These are phyloP conservation scores for Polytrichum commune DNA, from an alignment of 225 moss, liverwort and hornwort species.

Conservation along the genomic window DNA sequence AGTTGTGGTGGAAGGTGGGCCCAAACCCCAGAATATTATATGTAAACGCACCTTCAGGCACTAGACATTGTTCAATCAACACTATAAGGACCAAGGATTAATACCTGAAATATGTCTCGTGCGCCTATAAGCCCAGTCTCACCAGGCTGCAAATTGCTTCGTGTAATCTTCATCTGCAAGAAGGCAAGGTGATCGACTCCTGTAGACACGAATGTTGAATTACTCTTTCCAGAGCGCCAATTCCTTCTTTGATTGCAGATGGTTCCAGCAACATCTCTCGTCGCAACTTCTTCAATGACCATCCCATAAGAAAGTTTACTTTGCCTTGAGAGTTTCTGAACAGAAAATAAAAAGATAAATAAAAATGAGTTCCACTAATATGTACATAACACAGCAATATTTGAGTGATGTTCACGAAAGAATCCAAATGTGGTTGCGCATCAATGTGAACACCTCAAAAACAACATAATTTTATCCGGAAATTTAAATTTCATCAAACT, in stretches of 20 bases:
- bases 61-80: too few relatives aligned
- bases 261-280: conserved; percentile 49
- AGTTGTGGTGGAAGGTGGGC: too few relatives aligned
- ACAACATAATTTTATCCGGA: too few relatives aligned
- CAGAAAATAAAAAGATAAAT: neutral
- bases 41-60: too few relatives aligned
- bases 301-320: conserved; percentile 58
- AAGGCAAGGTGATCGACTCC: conserved; percentile 61
- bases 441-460: too few relatives aligned
- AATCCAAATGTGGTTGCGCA: too few relatives aligned
- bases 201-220: neutral
- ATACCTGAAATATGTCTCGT: conserved; percentile 61
- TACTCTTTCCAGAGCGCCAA: neutral
- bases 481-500: too few relatives aligned
- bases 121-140: conserved; percentile 51
- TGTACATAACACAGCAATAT: too few relatives aligned
- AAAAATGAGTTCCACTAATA: neutral
- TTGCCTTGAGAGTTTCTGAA: conserved; percentile 57
- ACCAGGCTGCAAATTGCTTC: conserved; percentile 45
- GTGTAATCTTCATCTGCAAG: conserved; percentile 64
- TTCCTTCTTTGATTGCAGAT: conserved; percentile 30
- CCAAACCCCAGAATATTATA: too few relatives aligned
- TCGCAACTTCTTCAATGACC: conserved; percentile 63
- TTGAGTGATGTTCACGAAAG: too few relatives aligned
- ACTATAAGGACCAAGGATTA: too few relatives aligned